A percentile compares a stretch with the other conserved stretches of the same genome.
phyloP scores from a whole-genome alignment of 1,139 yeast species.

The Pichia sp. region DNA sequence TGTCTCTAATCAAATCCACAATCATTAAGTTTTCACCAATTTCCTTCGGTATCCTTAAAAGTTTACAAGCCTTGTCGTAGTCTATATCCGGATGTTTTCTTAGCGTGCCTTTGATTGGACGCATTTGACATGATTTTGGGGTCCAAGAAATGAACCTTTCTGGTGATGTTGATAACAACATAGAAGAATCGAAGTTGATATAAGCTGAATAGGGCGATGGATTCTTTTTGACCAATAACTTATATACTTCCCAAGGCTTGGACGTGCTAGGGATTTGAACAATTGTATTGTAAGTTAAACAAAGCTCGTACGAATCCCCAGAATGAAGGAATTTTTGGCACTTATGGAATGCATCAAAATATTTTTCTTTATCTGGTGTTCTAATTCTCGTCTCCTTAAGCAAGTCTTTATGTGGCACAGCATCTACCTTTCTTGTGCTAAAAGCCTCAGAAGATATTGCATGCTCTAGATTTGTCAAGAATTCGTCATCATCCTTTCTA shows the following conservation, averaged over 20 bases:
- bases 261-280: conserved; percentile 45
- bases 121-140: conserved; percentile 57
- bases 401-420: not conserved
- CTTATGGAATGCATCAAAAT: conserved; percentile 49
- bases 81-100: conserved; percentile 52
- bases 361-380: conserved; percentile 53
- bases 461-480: conserved; percentile 32
- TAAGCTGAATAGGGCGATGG: conserved; percentile 93
- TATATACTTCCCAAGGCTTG: conserved; percentile 76
- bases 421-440: not conserved
- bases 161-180: conserved; percentile 84
- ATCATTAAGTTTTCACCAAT: conserved; percentile 96
- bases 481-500: conserved; percentile 35
- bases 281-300: conserved; percentile 77
- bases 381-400: conserved; percentile 31
- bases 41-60: conserved; percentile 84
- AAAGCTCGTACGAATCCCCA: conserved; percentile 93
- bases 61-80: conserved; percentile 54
- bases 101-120: conserved; percentile 97
- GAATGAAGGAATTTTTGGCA: conserved; percentile 68
- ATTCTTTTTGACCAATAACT: conserved; percentile 62
- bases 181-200: conserved; percentile 59
- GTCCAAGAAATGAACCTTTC: conserved; percentile 89
- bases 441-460: not conserved
- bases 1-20: conserved; percentile 92